These are phyloP conservation scores for Tricholoma hemisulphureum DNA, from an alignment of 768 basidiomycete genomes.

Conservation along the genomic window DNA sequence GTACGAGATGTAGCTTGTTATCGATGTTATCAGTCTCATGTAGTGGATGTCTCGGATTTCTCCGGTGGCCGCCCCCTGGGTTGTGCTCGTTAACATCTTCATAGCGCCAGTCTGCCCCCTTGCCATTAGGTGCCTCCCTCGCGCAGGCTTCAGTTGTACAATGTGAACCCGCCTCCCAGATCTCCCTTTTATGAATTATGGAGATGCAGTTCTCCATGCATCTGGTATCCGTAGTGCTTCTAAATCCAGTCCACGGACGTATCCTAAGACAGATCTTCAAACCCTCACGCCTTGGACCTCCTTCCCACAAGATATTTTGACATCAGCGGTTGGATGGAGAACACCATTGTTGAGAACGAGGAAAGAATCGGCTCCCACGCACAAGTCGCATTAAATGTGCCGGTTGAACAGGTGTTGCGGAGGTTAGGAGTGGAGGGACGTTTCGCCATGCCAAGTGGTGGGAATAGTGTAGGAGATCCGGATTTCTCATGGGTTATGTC, in stretches of 20 bases:
- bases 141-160: too few relatives aligned
- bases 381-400: background rate
- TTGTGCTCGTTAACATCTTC: too few relatives aligned
- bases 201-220: background rate
- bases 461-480: background rate
- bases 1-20: too few relatives aligned
- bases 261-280: background rate
- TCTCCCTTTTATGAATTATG: background rate
- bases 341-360: background rate
- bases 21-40: too few relatives aligned
- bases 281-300: background rate
- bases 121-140: too few relatives aligned
- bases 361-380: background rate
- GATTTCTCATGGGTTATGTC: too few relatives aligned
- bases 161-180: background rate
- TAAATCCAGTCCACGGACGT: background rate
- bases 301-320: background rate
- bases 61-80: too few relatives aligned
- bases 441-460: background rate
- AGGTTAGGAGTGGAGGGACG: background rate
- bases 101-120: too few relatives aligned
- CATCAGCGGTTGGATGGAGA: background rate
- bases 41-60: too few relatives aligned
- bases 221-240: background rate
- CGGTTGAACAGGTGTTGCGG: background rate